Evolutionary conservation across 306 rosid genomes (phyloP), one percentile per base, ranked within the genome.

Genomic region (Acacia acuminata): DNA sequence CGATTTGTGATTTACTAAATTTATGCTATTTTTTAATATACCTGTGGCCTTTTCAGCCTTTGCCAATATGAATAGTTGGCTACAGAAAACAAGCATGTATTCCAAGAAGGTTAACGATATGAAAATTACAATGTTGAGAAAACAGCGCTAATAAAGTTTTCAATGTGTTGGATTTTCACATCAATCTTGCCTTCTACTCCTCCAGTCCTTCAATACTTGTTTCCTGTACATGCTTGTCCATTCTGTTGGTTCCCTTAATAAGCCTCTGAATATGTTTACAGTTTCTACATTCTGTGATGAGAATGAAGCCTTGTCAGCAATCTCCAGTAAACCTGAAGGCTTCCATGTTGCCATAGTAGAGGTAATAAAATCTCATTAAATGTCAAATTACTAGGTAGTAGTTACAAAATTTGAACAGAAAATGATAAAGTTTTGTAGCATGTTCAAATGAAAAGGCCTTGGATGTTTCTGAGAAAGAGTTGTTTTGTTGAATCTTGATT

Each of bases 321-420:
- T 93, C 79, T 86, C 92, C 70, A 88, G 87, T 80, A 81, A 73
- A 66, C 85, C 94, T 9, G 89, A 85, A 77, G 74, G 84, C 79
- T 91, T 93, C 87, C 97, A 93, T 79, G 88, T 91, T 81, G 96
- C 94, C 83, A 88, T 93, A 56, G 90, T 91, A 75, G 97, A 90
- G 97, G 96, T 91, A 85, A 86, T 47, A 71, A 56, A 36, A 55
- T 78, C 40, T 55, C 56, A 55, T 64, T 72, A 44, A 65, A 67
- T 8, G 71, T 40, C 32, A 38, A 27, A 81, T 55, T 47, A 53
- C 40, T 2, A 27, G 71, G 55, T 58, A 68, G 82, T 77, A 60
- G 51, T 27, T 22, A 24, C 38, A 68, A 78, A 43, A 32, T 40
- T 61, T 58, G 48, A 61, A 60, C 66, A 55, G 22, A 34, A 64